Evolutionary conservation across 371 early-diverging fungal genomes (phyloP), one percentile per base, ranked within the genome.

Genomic region (Mortierella sp.): DNA sequence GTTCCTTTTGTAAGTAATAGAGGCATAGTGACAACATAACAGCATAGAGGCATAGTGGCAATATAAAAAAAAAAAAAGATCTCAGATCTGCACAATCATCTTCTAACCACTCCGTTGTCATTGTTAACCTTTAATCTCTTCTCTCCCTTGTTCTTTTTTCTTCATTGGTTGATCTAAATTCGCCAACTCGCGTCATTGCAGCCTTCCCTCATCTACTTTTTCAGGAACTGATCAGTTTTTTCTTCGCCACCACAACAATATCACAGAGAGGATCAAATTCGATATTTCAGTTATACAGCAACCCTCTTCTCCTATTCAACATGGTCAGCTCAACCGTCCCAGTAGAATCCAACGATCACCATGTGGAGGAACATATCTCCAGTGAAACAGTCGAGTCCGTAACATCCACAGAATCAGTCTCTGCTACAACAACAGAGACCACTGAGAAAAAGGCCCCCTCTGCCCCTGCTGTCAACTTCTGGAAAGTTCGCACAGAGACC

Each of bases 381-480:
- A 8, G 5, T 45, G 43, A 54, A 18, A 28, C 55, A 8, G 4
- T 45, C 64, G 57, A 22, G 45, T 8, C 28, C 30, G 14, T 6
- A 37, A 37, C 32, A 20, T 22, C 45, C 5, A 14, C 26, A 40
- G 58, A 28, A 16, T 30, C 22, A 32, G 30, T 8, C 24, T 5
- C 4, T 10, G 14, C 3, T 35, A 30, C 72, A 3, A 14, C 61
- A 49, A 20, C 39, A 43, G 40, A 60, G 52, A 28, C 67, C 10
- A 22, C 30, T 2, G 72, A 66, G 37, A 64, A 68, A 32, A 78
- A 66, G 64, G 28, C 67, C 32, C 54, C 81, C 9, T 60, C 88
- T 28, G 84, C 86, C 59, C 89, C 90, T 59, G 76, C 87, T 49
- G 88, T 87, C 66, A 90, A 87, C 81, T 84, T 87, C 60, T 90